Evolutionary conservation across 192 early-diverging fungal genomes (phyloP).

Genomic region (Geranomyces variabilis): DNA sequence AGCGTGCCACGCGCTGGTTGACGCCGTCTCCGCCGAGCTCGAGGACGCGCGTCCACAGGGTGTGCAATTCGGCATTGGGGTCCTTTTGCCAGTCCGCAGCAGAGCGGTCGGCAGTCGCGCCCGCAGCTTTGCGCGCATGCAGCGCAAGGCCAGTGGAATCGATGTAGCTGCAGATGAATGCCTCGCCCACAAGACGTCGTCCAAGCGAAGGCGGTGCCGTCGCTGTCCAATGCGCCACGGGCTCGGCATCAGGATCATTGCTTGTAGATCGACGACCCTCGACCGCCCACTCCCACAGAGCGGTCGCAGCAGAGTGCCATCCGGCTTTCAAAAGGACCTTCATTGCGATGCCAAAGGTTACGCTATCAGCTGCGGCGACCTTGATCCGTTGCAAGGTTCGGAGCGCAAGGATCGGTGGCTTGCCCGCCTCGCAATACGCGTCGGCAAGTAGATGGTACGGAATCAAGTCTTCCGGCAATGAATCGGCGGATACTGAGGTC

Average conservation of each 20-base stretch:
- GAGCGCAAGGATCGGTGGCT: not conserved
- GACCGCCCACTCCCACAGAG: slow-evolving; percentile 16
- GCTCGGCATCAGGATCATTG: not conserved
- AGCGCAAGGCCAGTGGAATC: not conserved
- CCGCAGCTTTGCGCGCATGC: too few species aligned
- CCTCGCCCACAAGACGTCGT: not conserved
- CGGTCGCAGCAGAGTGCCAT: slow-evolving; percentile 2
- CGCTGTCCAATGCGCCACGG: not conserved
- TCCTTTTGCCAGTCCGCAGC: not conserved
- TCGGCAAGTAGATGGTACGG: slow-evolving; percentile 22
- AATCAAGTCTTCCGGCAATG: not conserved
- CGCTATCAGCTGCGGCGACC: not conserved
- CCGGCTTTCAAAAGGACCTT: slow-evolving; percentile 10
- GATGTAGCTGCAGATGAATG: slow-evolving; percentile 8
- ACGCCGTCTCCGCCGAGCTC: not conserved
- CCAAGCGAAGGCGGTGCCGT: not conserved
- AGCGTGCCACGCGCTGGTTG: not conserved
- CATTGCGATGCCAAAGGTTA: slow-evolving; percentile 17
- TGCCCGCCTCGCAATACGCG: slow-evolving; percentile 10
- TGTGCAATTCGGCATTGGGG: not conserved
- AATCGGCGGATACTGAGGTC: too few species aligned
- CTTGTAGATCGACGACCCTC: not conserved
- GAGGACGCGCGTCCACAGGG: slow-evolving; percentile 16
- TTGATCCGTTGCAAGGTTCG: not conserved
- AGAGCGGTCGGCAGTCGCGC: too few species aligned